phyloP scores from a whole-genome alignment of 345 rosid genomes.

The Citrus unshiu region DNA sequence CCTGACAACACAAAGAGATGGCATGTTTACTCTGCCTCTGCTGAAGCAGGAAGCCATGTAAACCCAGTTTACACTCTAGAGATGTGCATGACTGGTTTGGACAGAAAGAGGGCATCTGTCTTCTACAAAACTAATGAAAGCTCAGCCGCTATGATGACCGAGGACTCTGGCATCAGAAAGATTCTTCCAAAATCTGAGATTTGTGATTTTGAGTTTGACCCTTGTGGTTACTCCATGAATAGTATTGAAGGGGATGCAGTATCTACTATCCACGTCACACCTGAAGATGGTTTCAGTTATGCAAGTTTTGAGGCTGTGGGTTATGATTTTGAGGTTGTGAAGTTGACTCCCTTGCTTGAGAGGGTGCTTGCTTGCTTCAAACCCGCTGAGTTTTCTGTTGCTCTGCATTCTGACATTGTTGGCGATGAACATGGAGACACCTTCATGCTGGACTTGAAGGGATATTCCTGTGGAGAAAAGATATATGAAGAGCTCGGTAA shows the following conservation, averaged over 20 bases:
- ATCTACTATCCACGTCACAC: constrained; percentile 90
- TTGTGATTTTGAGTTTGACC: constrained; percentile 92
- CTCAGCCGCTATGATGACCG: constrained; percentile 59
- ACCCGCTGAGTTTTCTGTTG: constrained; percentile 71
- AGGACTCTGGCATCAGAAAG: constrained; percentile 77
- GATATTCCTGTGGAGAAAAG: constrained; percentile 39
- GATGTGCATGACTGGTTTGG: constrained; percentile 96
- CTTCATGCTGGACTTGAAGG: constrained; percentile 38
- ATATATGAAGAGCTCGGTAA: constrained; percentile 38
- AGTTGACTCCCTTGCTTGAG: constrained; percentile 43
- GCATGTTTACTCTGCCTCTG: constrained; percentile 89
- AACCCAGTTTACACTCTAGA: constrained; percentile 61
- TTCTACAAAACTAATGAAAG: constrained; percentile 55
- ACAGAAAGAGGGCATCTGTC: constrained; percentile 60
- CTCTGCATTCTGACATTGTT: constrained; percentile 44
- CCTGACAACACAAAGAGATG: constrained; percentile 61
- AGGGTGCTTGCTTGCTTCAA: constrained; percentile 81
- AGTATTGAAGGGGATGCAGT: constrained; percentile 69
- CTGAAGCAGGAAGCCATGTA: constrained; percentile 11
- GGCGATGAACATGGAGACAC: constrained; percentile 24
- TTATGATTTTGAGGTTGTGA: constrained; percentile 47
- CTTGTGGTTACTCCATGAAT: constrained; percentile 99
- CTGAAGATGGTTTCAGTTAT: constrained; percentile 94
- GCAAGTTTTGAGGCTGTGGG: constrained; percentile 92
- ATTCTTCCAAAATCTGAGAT: constrained; percentile 81